Evolutionary conservation across 2,329 filamentous ascomycete genomes (phyloP).

Genomic region (Hypoxylon sp.): DNA sequence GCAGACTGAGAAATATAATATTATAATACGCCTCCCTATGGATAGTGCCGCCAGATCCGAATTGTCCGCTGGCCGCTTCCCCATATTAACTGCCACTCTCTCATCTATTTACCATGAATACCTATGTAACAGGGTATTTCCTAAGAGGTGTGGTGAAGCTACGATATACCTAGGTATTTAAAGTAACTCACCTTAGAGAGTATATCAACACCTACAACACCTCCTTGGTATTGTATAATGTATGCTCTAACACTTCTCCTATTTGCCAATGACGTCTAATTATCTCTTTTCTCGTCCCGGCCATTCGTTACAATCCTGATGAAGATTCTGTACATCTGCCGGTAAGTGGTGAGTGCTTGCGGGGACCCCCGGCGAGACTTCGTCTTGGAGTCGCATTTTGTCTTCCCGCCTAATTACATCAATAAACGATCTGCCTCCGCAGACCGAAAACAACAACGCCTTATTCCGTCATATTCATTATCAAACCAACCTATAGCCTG

Average conservation of each 20-base stretch:
- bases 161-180: constrained; percentile 6
- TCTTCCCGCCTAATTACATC: constrained; percentile 48
- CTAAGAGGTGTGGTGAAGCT: constrained; percentile 20
- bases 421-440: constrained; percentile 45
- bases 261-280: constrained; percentile 23
- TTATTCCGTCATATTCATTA: constrained; percentile 30
- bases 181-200: constrained; percentile 10
- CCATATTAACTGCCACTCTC: constrained; percentile 37
- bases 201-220: constrained; percentile 26
- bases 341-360: constrained; percentile 33
- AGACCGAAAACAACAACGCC: constrained; percentile 43
- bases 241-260: constrained; percentile 8
- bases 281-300: constrained; percentile 12
- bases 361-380: constrained; percentile 34
- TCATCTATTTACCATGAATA: constrained; percentile 6
- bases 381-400: constrained; percentile 39
- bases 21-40: not conserved
- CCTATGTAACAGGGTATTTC: not conserved
- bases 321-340: constrained; percentile 34
- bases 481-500: constrained; percentile 26
- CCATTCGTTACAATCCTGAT: constrained; percentile 20
- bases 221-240: constrained; percentile 15
- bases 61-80: constrained; percentile 24
- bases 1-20: not conserved
- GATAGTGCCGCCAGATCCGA: constrained; percentile 24